Conservation (phyloP, 441 rosid species). For the Populus hybrid region DNA sequence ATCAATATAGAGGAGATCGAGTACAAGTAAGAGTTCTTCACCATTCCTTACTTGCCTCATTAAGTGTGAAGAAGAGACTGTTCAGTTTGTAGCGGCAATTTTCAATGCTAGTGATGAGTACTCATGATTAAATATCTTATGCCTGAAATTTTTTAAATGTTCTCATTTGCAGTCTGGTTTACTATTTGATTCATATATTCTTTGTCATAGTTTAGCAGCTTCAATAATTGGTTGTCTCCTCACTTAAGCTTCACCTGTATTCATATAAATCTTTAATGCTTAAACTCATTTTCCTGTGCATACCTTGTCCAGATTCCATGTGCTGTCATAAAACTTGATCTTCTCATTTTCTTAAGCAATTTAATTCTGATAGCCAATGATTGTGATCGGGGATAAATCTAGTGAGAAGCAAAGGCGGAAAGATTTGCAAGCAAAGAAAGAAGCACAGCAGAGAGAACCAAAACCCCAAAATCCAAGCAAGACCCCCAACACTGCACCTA, state of each 20-base stretch:
- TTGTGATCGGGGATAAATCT: conserved; percentile 57
- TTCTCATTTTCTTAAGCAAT: background rate
- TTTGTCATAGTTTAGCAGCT: background rate
- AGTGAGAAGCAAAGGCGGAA: conserved; percentile 81
- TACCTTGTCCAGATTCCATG: too few species aligned
- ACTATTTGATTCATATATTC: background rate
- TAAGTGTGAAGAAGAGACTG: too few species aligned
- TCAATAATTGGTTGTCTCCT: background rate
- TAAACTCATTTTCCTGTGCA: background rate
- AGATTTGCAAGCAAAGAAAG: conserved; percentile 61
- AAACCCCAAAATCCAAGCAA: conserved; percentile 42
- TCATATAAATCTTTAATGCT: background rate
- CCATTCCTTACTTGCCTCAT: too few species aligned
- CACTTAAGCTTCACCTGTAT: background rate
- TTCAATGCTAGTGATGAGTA: too few species aligned
- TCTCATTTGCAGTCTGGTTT: background rate
- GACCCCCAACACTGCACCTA: conserved; percentile 24
- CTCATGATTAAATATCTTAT: too few species aligned
- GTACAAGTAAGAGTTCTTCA: conserved; percentile 52
- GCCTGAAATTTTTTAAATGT: background rate
- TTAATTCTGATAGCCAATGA: conserved; percentile 13
- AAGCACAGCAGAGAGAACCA: conserved; percentile 39
- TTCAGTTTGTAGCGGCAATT: background rate
- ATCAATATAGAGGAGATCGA: conserved; percentile 60
- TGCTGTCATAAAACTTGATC: background rate